phyloP scores from a whole-genome alignment of 768 basidiomycete species.

The Mycena indigotica region DNA sequence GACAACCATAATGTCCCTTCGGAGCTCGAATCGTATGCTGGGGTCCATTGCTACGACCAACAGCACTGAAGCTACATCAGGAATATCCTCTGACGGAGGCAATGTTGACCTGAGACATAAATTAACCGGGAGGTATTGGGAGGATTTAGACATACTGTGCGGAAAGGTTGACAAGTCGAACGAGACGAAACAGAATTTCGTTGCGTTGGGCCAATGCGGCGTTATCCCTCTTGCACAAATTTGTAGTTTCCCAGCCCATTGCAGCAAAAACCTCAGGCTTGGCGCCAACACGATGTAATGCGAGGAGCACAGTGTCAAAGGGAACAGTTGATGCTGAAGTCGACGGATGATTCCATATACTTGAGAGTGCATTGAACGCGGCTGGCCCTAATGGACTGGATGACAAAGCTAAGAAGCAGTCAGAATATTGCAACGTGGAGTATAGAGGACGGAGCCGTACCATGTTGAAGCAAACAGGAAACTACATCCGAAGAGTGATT shows the following conservation, averaged over 20 bases:
- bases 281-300: conserved; percentile 50
- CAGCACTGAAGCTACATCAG: conserved; percentile 52
- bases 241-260: conserved; percentile 32
- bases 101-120: conserved; percentile 34
- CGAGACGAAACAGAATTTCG: conserved; percentile 41
- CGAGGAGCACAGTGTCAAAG: conserved; percentile 36
- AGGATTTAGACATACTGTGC: conserved; percentile 43
- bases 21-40: conserved; percentile 45
- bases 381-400: conserved; percentile 26
- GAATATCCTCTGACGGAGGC: conserved; percentile 42
- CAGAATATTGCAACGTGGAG: conserved; percentile 18
- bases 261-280: conserved; percentile 35
- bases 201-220: conserved; percentile 30
- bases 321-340: conserved; percentile 31
- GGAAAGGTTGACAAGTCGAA: conserved; percentile 44
- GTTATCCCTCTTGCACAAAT: conserved; percentile 7
- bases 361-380: conserved; percentile 35
- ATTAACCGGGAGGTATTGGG: not conserved
- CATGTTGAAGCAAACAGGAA: conserved; percentile 44
- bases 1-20: conserved; percentile 46
- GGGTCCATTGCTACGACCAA: conserved; percentile 61
- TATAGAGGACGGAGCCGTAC: conserved; percentile 33
- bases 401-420: conserved; percentile 32
- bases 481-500: conserved; percentile 33
- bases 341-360: conserved; percentile 32